Conservation (phyloP, 192 early-diverging fungal genomes). For the Gonapodya prolifera region DNA sequence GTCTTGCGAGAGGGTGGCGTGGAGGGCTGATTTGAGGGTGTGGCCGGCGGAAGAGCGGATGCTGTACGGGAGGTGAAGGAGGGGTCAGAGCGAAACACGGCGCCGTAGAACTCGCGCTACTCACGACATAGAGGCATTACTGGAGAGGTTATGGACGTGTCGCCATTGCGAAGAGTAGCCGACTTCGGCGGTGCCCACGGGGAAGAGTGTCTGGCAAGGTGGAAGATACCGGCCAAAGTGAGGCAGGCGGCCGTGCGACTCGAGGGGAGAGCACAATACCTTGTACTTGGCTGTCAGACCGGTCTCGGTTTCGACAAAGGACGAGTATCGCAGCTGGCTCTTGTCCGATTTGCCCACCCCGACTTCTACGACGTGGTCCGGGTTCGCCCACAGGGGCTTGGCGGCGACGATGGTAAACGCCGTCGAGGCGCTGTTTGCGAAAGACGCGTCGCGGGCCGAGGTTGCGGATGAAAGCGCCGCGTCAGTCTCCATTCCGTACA, state of each 20-base stretch:
- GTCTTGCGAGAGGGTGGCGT: constrained; percentile 54
- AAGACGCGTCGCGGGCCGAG: neutral
- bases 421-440: constrained; percentile 10
- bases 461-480: constrained; percentile 12
- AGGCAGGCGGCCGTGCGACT: too few relatives aligned
- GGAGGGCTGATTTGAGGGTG: constrained; percentile 66
- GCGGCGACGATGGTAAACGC: too few relatives aligned
- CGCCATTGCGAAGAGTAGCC: constrained; percentile 68
- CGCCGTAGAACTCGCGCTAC: neutral
- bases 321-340: too few relatives aligned
- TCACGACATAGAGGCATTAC: constrained; percentile 25
- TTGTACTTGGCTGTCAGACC: too few relatives aligned
- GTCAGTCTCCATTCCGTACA: constrained; percentile 49
- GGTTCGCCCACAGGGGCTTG: too few relatives aligned
- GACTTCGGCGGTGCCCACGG: constrained; percentile 31
- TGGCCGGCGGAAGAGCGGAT: constrained; percentile 72
- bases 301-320: too few relatives aligned
- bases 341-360: too few relatives aligned
- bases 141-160: constrained; percentile 42
- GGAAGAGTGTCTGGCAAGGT: neutral
- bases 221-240: neutral
- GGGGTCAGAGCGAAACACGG: constrained; percentile 7
- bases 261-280: too few relatives aligned
- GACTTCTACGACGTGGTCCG: too few relatives aligned
- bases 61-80: constrained; percentile 16